Evolutionary conservation across 805 yeast genomes (phyloP), one percentile per base, ranked within the genome.

Genomic region (Lipomyces orientalis): DNA sequence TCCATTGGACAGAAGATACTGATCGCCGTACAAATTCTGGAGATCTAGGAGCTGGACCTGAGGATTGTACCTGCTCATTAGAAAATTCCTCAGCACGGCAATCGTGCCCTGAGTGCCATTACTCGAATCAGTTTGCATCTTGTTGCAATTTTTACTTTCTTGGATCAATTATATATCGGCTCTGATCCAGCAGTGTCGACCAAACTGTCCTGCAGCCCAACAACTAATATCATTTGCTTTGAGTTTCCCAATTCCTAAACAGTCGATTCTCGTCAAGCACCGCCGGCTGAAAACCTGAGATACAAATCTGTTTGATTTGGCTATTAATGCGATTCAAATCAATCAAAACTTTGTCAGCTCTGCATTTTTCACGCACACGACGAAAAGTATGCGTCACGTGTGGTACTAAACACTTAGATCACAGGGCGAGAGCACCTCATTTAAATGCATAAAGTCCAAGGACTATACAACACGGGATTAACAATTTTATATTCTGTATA

Each of bases 31-130:
- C 75, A 93, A 86, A 62, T 80, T 82, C 3, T 88, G 82, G 60
- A 95, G 80, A 75, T 94, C 90, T 65, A 95, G 81, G 83, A 95
- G 78, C 75, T 87, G 87, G 14, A 83, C 72, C 14, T 83, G 84
- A 0, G 89, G 82, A 73, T 90, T 86, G 78, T 90, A 94, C 62
- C 98, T 82, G 64, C 86, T 79, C 64, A 80, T 80, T 60, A 95
- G 78, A 71, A 93, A 89, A 31, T 79, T 76, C 64, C 84, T 85
- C 64, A 94, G 79, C 19, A 88, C 75, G n/a, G 84, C 86, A 60
- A 92, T 85, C 0, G 97, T 87, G 64, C 77, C 80, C 19, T 68
- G 60, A 22, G 78, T 73, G 34, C 58, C 64, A 19, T 34, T 60
- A 52, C 19, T 10, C 33, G 55, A 34, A 25, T 52, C 34, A 16